Base-by-base conservation (phyloP, 805 yeast species). In the Isabelozyma heimii region DNA sequence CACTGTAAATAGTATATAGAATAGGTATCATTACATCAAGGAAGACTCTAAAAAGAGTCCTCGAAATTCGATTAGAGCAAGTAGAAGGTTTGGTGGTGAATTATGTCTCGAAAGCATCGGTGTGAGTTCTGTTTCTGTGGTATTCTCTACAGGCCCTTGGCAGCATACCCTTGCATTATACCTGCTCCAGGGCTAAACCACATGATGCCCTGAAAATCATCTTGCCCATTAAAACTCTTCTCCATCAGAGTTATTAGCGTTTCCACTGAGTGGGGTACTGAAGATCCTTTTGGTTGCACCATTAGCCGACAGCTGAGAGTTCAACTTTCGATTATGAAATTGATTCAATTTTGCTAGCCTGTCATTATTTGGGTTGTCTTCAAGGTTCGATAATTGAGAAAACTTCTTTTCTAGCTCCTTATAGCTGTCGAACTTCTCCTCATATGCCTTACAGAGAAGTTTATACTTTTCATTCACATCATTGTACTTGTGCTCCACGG, bases 391-490 rank as follows among this genome's bases (percentile, higher is more conserved):
- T 13, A 67, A 56, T 8, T 44, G 46, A 17, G 50, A 51, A 51
- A 58, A 69, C 13, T 60, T 59, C 10, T 52, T 45, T 37, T 60
- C 61, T 16, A 70, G 54, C 0, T 46, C 40, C 47, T 54, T 44
- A 20, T 62, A 61, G 8, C 65, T 63, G 13, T 48, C 43, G 28
- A 52, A 60, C 48, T 67, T 68, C 5, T 55, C 44, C n/a, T 56
- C 57, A 48, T 68, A 69, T 4, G 52, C 52, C 10, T 46, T 38
- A 17, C 55, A 48, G 44, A 70, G 53, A 15, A 44, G 46, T 2
- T 50, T 47, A 41, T 66, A 67, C 38, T 62, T 61, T 4, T 30
- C 39, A 15, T 62, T 59, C 17, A 63, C 50, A 6, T 38, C 33
- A 1, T 27, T 12, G 20, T 20, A 20, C 37, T 42, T 54, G n/a